Evolutionary conservation across 148 eudicot species (phyloP), one percentile per base, ranked within the genome.

Genomic region (Rhododendron simsii): DNA sequence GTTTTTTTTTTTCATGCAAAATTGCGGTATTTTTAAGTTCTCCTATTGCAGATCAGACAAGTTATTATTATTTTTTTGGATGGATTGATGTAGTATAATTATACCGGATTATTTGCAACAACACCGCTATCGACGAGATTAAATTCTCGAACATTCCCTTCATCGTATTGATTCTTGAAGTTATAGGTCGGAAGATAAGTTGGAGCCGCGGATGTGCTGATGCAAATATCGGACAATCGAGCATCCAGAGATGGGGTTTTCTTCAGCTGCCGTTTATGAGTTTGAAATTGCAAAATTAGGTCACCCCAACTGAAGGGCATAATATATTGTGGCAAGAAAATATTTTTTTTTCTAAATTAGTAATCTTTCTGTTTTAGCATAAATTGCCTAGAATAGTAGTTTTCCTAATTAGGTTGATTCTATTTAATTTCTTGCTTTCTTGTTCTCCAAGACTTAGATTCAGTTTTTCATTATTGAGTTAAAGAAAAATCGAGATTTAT

Each of bases 121-220:
- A 86, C 88, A 13, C 88, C 85, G 18, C 88, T 85, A 18, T 82
- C 85, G 9, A 83, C 51, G 0, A 82, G 85, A 67, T 78, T 44
- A n/a, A 87, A 87, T 30, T 76, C 65, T 2, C 9, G 48, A 12
- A 77, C 83, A 16, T 61, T 82, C 0, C 77, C 79, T 61, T 77
- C 44, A 13, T 15, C 48, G 0, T 61, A 82, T 20, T 77, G 16
- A 77, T 61, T 87, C 23, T 21, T 63, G 83, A 83, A 83, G 8
- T 47, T 48, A 47, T 83, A 51, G 69, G 88, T 83, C 4, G 85
- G 86, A 45, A 87, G 86, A 78, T 87, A 86, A 74, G 85, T 86
- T 57, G 88, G 88, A 57, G 88, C 88, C 2, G 88, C 85, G 0
- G 88, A 82, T 39, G 88, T 82, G 63, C 85, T 26, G 59, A 87